Evolutionary conservation across 2,329 filamentous ascomycete species (phyloP), one percentile per base, ranked within the genome.

Genomic region (Fonsecaea pugnacius): DNA sequence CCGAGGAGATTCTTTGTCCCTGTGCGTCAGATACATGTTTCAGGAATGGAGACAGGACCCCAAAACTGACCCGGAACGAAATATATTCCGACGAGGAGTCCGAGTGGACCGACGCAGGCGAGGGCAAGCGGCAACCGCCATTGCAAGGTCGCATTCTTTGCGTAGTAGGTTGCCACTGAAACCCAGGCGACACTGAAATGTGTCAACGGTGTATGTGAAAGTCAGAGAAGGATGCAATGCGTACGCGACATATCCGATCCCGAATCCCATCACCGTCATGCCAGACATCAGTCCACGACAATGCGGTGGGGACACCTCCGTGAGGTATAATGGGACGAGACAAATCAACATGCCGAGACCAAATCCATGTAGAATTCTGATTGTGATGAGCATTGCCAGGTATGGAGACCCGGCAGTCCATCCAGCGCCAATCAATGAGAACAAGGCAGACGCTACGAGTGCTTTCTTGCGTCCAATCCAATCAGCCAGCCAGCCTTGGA

Each of bases 101-200:
- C 53, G 6, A 66, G 63, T 1, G 65, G 65, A 7, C 58, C 58
- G 8, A 64, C 30, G 33, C 43, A 38, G 21, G 61, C 62, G 7
- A 67, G 43, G 2, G 58, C 62, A n/a, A 67, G 52, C n/a, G 65
- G 65, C 6, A 67, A 58, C 12, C 65, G 61, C 65, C 65, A 67
- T 48, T 61, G 57, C 16, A 64, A 36, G 1, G 53, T 62, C 43
- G 33, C 32, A 21, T 67, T 64, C 21, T 27, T 46, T 6, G 62
- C 52, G 54, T 54, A 64, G 40, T 54, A 67, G 6, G 61, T 58
- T 18, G 40, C 65, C 18, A 67, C 61, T 4, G 62, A 67, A 14
- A 64, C 62, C 57, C 57, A 67, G 5, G 62, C 61, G n/a, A 60
- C 61, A n/a, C 58, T 67, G 30, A 6, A 18, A 21, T 3, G 1